Evolutionary conservation across 768 basidiomycete genomes (phyloP).

Genomic region (Epithele typhae): DNA sequence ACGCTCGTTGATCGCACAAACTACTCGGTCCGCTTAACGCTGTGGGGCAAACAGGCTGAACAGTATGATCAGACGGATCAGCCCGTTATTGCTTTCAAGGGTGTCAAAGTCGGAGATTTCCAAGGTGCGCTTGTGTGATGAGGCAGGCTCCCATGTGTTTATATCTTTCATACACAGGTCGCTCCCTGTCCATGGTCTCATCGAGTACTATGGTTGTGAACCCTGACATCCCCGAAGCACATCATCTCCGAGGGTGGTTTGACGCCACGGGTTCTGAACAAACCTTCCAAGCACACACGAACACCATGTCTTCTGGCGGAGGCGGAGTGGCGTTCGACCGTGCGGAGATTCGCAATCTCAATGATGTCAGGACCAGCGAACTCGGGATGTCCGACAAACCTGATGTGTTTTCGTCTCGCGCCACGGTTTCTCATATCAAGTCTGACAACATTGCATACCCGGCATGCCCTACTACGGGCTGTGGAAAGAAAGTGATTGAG

Average conservation of each 20-base stretch:
- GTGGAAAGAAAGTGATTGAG: slow-evolving; percentile 87
- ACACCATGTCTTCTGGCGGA: slow-evolving; percentile 32
- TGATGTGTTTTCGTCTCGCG: slow-evolving; percentile 77
- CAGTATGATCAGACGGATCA: slow-evolving; percentile 53
- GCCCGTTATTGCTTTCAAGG: slow-evolving; percentile 89
- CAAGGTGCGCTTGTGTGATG: slow-evolving; percentile 68
- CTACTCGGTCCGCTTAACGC: slow-evolving; percentile 75
- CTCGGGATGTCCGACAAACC: slow-evolving; percentile 72
- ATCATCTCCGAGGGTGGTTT: slow-evolving; percentile 88
- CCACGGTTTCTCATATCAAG: slow-evolving; percentile 87
- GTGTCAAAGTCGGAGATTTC: slow-evolving; percentile 90
- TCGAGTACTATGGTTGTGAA: slow-evolving; percentile 79
- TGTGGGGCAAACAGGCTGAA: slow-evolving; percentile 97
- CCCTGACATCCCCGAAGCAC: slow-evolving; percentile 90
- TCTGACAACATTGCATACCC: slow-evolving; percentile 80
- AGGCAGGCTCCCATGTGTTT: too few relatives aligned
- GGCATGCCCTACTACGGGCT: slow-evolving; percentile 75
- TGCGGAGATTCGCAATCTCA: slow-evolving; percentile 65
- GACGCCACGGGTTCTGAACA: slow-evolving; percentile 61
- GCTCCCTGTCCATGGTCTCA: slow-evolving; percentile 80
- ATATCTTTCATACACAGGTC: slow-evolving; percentile 55
- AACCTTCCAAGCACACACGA: slow-evolving; percentile 71
- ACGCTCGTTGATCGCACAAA: slow-evolving; percentile 81
- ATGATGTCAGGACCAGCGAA: slow-evolving; percentile 74
- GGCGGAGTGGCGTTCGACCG: slow-evolving; percentile 54